Conservation (phyloP, 495 filamentous ascomycete species). For the Neurospora sp. region DNA sequence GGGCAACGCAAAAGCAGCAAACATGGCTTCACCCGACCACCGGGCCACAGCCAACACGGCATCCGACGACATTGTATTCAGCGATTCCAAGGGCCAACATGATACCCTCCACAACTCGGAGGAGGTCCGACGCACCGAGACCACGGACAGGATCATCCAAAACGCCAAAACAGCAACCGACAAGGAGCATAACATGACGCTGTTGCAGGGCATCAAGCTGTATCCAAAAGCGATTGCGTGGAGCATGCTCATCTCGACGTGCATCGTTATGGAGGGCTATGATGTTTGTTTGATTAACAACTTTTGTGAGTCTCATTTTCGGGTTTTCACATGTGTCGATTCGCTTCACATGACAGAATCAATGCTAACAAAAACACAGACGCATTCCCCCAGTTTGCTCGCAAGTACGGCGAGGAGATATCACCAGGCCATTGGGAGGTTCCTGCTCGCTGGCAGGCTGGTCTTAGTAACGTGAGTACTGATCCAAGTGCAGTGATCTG, state of each 20-base stretch:
- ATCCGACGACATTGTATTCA: constrained; percentile 1
- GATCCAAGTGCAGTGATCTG: not conserved
- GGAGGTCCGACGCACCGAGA: constrained; percentile 12
- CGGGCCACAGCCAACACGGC: not conserved
- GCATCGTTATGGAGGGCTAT: constrained; percentile 58
- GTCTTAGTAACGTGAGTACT: constrained; percentile 55
- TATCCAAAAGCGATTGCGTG: constrained; percentile 50
- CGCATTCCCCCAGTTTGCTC: constrained; percentile 52
- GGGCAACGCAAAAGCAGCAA: not conserved
- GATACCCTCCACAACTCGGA: constrained; percentile 1
- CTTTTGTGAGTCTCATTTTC: constrained; percentile 30
- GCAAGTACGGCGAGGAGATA: constrained; percentile 53
- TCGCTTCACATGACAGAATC: not conserved
- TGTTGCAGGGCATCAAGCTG: constrained; percentile 40
- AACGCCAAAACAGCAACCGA: constrained; percentile 37
- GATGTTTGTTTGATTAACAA: constrained; percentile 51
- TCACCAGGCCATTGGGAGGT: constrained; percentile 55
- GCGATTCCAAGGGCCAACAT: not conserved
- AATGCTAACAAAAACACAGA: constrained; percentile 15
- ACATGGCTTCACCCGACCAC: not conserved
- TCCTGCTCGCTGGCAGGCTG: constrained; percentile 65
- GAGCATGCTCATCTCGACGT: constrained; percentile 51
- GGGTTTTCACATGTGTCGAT: not conserved
- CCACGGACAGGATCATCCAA: constrained; percentile 31
- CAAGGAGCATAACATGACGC: constrained; percentile 46